A percentile compares a stretch with the other conserved stretches of the same genome.
Evolutionary conservation across 257 asterid species (phyloP).

Genomic region (Penstemon eatonii): DNA sequence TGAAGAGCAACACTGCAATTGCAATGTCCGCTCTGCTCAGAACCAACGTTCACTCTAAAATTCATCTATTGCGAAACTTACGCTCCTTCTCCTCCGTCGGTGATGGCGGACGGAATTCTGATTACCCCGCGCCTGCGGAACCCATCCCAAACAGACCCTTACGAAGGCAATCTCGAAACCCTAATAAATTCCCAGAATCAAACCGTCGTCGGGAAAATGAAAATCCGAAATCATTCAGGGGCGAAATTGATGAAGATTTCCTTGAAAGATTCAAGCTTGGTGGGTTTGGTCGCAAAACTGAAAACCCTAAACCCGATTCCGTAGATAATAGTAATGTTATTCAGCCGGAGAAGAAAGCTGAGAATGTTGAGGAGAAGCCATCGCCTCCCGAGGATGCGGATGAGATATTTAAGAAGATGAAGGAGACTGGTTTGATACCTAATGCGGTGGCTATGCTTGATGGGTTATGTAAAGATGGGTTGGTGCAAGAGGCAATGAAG

Average conservation of each 20-base stretch:
- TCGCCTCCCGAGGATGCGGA: constrained; percentile 64
- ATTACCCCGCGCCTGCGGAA: constrained; percentile 38
- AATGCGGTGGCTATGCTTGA: constrained; percentile 96
- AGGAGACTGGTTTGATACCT: constrained; percentile 85
- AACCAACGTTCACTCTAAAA: constrained; percentile 23
- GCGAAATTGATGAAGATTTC: constrained; percentile 53
- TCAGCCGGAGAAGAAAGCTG: constrained; percentile 12
- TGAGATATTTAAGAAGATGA: constrained; percentile 85
- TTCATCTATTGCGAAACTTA: constrained; percentile 21
- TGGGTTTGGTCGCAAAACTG: constrained; percentile 38
- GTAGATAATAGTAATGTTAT: constrained; percentile 9
- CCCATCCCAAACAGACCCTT: too few species aligned
- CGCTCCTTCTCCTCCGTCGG: constrained; percentile 36
- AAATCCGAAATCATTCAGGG: constrained; percentile 8
- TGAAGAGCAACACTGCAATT: too few species aligned
- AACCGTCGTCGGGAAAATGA: too few species aligned
- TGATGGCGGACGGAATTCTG: constrained; percentile 24
- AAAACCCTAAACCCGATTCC: not conserved
- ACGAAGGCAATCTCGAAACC: too few species aligned
- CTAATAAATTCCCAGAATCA: too few species aligned
- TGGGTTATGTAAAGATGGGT: constrained; percentile 86
- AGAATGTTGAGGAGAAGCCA: constrained; percentile 29
- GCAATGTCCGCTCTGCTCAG: constrained; percentile 41
- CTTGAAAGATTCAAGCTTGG: constrained; percentile 79
- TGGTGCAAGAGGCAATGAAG: constrained; percentile 84